Base-by-base conservation (phyloP, 257 asterid species). In the Anisodus tanguticus region DNA sequence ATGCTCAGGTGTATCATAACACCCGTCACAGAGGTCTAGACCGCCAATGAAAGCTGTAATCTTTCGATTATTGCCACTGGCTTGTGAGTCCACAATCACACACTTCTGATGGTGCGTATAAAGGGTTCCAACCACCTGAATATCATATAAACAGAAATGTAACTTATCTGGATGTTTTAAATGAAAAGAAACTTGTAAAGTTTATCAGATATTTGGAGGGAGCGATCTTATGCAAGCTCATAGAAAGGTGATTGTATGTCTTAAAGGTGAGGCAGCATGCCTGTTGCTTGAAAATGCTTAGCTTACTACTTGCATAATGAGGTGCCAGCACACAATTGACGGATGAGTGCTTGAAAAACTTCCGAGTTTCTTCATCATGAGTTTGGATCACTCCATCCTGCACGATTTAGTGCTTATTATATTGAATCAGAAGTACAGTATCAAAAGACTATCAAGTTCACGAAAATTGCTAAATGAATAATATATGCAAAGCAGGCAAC, bases 241-340 rank as follows among this genome's bases (percentile, higher is more conserved):
- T 19, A 49, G 60, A 51, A 8, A 62, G 84, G 41, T 19, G 84
- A 43, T 26, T 45, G 45, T n/a, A 43, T 54, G 70, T 81, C 7
- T 41, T 45, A 80, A 57, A 12, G 69, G 47, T 8, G 62, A 26
- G 79, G 62, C 62, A 9, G 90, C 97, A 79, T 92, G 92, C 99
- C 97, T 96, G 98, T 88, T 96, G 98, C 92, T 93, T 96, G 95
- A 96, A 91, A 91, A 93, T 89, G 99, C 99, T 96, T 80, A 96
- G 98, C 94, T 94, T 94, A 90, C 93, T 94, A 92, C 99, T 96
- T 16, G 92, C 98, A 51, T 96, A 96, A 82, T 98, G 97, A 78
- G 99, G 99, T 85, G 99, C 79, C 88, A 96, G 88, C 86, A 93
- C 95, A 84, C 99, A 96, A 13, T 91, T 90, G 58, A 96, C 98